Base-by-base conservation (phyloP, 1,284 basidiomycete species). In the Anthracocystis panici-leucophaei region DNA sequence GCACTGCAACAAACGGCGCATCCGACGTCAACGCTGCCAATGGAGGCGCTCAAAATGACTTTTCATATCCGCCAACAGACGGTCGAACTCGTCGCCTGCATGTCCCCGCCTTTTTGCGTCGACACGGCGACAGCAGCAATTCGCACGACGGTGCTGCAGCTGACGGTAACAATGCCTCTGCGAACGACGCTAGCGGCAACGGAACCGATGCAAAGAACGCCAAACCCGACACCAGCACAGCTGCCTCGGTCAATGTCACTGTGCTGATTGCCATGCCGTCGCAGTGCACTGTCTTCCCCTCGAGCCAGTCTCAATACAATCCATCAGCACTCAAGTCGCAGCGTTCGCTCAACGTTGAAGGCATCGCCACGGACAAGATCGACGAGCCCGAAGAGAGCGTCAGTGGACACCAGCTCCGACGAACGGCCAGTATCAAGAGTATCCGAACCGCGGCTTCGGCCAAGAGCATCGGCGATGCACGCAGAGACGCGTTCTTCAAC, bases 211-310 rank as follows among this genome's bases (percentile, higher is more conserved):
- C 27, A 35, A 63, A 65, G 21, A 33, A 44, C 14, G 20, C 50
- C 14, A 48, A 38, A 18, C 31, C 60, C 23, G 71, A 76, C 31
- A 21, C 58, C 40, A 74, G 35, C 41, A 67, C 58, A 2, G 61
- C 75, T n/a, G 77, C 74, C 31, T 74, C 72, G 14, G 72, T 81
- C 57, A 81, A 82, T 41, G 66, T 82, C 18, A 81, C 81, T 1
- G 81, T 82, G 12, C 55, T 82, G 25, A 80, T 82, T 27, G 79
- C 79, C 25, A 82, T 82, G 81, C 81, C 81, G 9, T 80, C 75
- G 12, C 69, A 74, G n/a, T 61, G 63, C 18, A 82, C 80, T 12
- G 74, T 81, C 49, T 77, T 81, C 48, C 80, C 76, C 11, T 65
- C 65, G 5, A 50, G 38, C 1, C 64, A 64, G 21, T 25, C 50